Conservation (phyloP, 768 basidiomycete species). For the Mrakia gelida region DNA sequence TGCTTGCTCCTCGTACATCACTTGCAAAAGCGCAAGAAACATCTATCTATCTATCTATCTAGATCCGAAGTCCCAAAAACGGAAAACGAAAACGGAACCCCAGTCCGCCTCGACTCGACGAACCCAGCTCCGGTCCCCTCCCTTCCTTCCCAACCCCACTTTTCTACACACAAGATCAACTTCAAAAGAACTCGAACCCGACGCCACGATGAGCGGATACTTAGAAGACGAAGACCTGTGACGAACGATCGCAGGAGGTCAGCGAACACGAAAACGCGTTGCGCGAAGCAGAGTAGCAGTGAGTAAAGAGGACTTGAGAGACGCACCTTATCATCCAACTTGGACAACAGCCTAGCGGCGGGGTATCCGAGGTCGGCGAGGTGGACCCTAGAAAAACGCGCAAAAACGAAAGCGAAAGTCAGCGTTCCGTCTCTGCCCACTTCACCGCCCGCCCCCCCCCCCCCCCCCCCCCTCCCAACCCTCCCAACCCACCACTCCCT, state of each 20-base stretch:
- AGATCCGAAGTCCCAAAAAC: too few relatives aligned
- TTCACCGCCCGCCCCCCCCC: too few relatives aligned
- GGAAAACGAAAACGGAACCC: too few relatives aligned
- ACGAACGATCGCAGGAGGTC: background rate
- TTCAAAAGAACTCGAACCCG: background rate
- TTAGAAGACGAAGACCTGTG: conserved; percentile 13
- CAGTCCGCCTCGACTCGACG: too few relatives aligned
- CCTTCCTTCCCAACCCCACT: too few relatives aligned
- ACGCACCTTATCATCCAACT: conserved; percentile 62
- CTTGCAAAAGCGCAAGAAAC: too few relatives aligned
- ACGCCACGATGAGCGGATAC: background rate
- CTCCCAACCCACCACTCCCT: too few relatives aligned
- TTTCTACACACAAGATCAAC: background rate
- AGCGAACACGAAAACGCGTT: background rate
- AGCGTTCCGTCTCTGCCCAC: too few relatives aligned
- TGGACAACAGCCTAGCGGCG: conserved; percentile 82
- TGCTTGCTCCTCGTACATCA: too few relatives aligned
- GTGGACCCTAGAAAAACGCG: conserved; percentile 60
- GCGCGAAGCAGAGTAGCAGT: background rate
- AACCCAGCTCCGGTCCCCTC: too few relatives aligned
- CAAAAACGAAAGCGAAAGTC: background rate
- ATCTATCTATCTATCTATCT: too few relatives aligned
- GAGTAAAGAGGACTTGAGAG: background rate
- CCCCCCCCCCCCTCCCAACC: too few relatives aligned
- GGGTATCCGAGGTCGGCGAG: conserved; percentile 83